phyloP scores from a whole-genome alignment of 768 basidiomycete genomes.

The Pulveroboletus sp. region DNA sequence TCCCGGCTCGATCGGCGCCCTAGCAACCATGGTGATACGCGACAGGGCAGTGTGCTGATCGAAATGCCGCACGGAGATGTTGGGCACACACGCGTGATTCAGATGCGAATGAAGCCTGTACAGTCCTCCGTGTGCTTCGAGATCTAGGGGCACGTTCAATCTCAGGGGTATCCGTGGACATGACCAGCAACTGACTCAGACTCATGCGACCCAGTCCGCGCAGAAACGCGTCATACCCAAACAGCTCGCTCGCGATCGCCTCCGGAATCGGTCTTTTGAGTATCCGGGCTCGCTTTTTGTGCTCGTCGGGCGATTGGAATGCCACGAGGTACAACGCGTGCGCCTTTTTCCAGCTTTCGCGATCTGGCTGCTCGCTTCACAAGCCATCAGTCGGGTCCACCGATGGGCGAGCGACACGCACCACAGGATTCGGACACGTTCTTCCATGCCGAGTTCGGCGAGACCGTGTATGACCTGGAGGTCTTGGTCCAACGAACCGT shows the following conservation, averaged over 20 bases:
- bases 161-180: not conserved
- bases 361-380: constrained; percentile 47
- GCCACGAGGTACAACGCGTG: constrained; percentile 55
- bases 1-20: constrained; percentile 56
- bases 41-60: constrained; percentile 66
- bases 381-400: not conserved
- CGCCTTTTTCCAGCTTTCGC: constrained; percentile 65
- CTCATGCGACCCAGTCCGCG: constrained; percentile 74
- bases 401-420: not conserved
- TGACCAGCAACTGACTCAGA: constrained; percentile 54
- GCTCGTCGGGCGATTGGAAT: constrained; percentile 60
- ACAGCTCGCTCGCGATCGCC: constrained; percentile 56
- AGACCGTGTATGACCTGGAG: constrained; percentile 57
- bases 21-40: constrained; percentile 75
- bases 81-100: constrained; percentile 84
- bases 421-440: constrained; percentile 43
- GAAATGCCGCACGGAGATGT: constrained; percentile 74
- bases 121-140: constrained; percentile 84
- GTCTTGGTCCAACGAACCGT: constrained; percentile 36
- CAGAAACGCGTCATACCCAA: constrained; percentile 76
- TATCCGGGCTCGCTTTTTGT: constrained; percentile 58
- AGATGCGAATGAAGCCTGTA: constrained; percentile 85
- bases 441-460: constrained; percentile 77
- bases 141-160: constrained; percentile 41
- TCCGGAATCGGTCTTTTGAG: constrained; percentile 46